Percentiles rank a stretch among this genome's conserved stretches.
These are phyloP conservation scores for Eragrostis nindensis DNA, from an alignment of 176 grass and related monocot species.

Conservation along the genomic window DNA sequence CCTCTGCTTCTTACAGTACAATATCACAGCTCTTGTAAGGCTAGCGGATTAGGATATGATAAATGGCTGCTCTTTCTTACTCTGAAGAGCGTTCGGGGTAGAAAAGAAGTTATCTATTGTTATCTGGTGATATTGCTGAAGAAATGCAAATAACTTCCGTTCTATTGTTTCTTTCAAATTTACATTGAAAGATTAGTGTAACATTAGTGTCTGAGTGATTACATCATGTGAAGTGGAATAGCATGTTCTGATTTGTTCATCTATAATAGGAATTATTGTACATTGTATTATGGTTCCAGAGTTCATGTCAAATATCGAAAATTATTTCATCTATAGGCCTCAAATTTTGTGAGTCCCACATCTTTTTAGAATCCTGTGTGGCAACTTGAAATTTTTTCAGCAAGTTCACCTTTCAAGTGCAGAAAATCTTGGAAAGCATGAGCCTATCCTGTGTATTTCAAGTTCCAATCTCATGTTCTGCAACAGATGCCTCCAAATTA, in stretches of 20 bases:
- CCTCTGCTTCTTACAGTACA: neutral
- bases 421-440: conserved; percentile 57
- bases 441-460: conserved; percentile 58
- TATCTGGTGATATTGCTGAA: neutral
- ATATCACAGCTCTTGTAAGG: neutral
- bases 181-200: neutral
- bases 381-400: conserved; percentile 12
- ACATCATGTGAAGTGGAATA: neutral
- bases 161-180: neutral
- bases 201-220: neutral
- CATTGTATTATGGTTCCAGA: neutral
- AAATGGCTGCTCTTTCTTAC: neutral
- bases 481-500: conserved; percentile 44
- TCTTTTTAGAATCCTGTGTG: neutral
- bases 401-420: conserved; percentile 27
- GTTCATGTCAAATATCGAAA: neutral
- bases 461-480: conserved; percentile 45
- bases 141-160: neutral
- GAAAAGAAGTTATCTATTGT: neutral
- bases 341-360: neutral
- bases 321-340: conserved; percentile 4
- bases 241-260: neutral
- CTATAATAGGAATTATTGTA: neutral
- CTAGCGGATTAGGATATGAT: neutral
- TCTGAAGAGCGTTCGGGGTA: neutral